A percentile compares a stretch with the other conserved stretches of the same genome.
Evolutionary conservation across 192 early-diverging fungal genomes (phyloP).

Genomic region (Backusella sp.): DNA sequence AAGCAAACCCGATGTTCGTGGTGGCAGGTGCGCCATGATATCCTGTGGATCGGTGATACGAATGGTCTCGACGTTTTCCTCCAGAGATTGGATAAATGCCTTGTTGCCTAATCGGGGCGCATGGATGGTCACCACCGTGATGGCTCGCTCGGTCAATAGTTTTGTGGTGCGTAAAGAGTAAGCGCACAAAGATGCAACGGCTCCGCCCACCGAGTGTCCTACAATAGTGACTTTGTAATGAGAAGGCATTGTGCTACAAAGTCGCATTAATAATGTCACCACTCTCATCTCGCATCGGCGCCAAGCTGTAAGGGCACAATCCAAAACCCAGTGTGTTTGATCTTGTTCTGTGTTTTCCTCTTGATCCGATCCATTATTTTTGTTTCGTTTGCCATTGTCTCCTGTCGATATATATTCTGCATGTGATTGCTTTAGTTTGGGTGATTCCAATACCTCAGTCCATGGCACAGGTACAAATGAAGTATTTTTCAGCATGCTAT

Average conservation of each 20-base stretch:
- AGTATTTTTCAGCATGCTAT: constrained; percentile 12
- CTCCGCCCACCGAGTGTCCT: constrained; percentile 22
- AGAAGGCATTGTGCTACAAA: constrained; percentile 11
- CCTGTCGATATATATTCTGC: neutral
- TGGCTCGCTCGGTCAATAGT: constrained; percentile 13
- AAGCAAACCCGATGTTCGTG: constrained; percentile 24
- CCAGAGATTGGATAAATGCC: constrained; percentile 10
- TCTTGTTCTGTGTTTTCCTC: neutral
- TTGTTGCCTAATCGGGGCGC: constrained; percentile 23
- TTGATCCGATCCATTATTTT: neutral
- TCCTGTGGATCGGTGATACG: constrained; percentile 23
- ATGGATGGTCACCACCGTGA: constrained; percentile 16
- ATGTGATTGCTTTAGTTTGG: neutral
- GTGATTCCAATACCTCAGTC: constrained; percentile 6
- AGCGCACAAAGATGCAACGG: constrained; percentile 27
- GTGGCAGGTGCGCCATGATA: constrained; percentile 29
- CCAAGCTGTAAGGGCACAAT: constrained; percentile 26
- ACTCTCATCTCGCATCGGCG: constrained; percentile 26
- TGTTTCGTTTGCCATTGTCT: neutral
- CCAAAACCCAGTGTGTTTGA: constrained; percentile 19
- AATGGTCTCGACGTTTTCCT: constrained; percentile 14
- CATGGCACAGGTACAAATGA: constrained; percentile 22
- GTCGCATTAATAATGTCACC: constrained; percentile 26
- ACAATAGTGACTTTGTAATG: constrained; percentile 31
- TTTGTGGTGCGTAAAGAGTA: constrained; percentile 25